phyloP scores from a whole-genome alignment of 73 alveolate genomes.

The Paramecium sexaurelia region DNA sequence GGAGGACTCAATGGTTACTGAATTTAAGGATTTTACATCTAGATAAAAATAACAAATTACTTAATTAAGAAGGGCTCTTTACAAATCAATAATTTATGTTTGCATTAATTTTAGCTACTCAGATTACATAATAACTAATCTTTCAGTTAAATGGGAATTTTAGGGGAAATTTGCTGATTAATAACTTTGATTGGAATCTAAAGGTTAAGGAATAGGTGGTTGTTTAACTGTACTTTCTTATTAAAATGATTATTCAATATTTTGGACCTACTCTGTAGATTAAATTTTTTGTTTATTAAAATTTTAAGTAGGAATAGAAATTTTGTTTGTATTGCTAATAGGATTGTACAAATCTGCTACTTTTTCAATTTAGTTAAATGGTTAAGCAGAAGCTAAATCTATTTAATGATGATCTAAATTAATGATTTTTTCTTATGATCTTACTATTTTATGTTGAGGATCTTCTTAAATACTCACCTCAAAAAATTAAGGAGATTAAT shows the following conservation, averaged over 20 bases:
- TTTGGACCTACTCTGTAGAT: neutral
- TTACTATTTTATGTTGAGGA: constrained; percentile 12
- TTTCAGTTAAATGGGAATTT: constrained; percentile 18
- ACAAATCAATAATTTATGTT: constrained; percentile 22
- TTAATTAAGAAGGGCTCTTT: constrained; percentile 7
- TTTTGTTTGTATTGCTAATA: neutral
- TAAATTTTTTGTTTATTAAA: neutral
- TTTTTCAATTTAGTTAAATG: constrained; percentile 21
- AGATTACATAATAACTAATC: constrained; percentile 34
- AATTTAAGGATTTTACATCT: constrained; percentile 12
- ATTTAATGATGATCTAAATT: constrained; percentile 23
- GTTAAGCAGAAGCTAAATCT: constrained; percentile 7
- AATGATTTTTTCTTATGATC: neutral
- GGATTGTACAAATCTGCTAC: neutral
- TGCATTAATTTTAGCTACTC: constrained; percentile 36
- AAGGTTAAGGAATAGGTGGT: constrained; percentile 27
- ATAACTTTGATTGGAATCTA: neutral
- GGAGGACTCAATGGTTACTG: constrained; percentile 40
- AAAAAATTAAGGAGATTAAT: constrained; percentile 41
- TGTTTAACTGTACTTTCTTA: constrained; percentile 10
- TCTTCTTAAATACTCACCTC: constrained; percentile 16
- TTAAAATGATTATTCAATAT: constrained; percentile 49
- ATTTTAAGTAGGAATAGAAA: neutral
- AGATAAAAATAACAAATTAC: neutral
- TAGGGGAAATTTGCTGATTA: constrained; percentile 15